These are phyloP conservation scores for Fusarium sp. DNA, from an alignment of 2,329 filamentous ascomycete species.

Conservation along the genomic window DNA sequence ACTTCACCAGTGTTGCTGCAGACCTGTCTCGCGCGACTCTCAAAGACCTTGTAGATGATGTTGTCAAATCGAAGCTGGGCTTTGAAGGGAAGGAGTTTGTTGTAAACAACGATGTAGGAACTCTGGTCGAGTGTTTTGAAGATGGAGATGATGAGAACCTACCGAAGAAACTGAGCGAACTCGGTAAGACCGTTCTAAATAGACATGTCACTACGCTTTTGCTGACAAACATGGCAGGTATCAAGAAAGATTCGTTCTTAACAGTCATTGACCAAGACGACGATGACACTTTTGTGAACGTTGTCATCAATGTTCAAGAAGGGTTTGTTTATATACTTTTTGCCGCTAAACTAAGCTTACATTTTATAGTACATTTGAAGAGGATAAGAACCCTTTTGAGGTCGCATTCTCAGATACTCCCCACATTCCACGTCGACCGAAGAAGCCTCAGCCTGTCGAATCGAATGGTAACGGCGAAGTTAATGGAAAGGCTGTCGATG, in stretches of 20 bases:
- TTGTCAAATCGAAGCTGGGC: conserved; percentile 77
- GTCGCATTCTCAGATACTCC: conserved; percentile 59
- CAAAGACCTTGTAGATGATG: conserved; percentile 80
- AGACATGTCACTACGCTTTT: not conserved
- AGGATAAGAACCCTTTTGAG: conserved; percentile 68
- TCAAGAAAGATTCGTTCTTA: conserved; percentile 80
- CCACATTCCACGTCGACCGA: conserved; percentile 68
- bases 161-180: conserved; percentile 79
- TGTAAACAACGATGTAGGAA: conserved; percentile 77
- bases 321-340: conserved; percentile 60
- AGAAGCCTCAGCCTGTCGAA: conserved; percentile 54
- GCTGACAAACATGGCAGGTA: conserved; percentile 60
- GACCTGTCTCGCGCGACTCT: conserved; percentile 81
- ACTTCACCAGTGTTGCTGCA: conserved; percentile 74
- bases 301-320: conserved; percentile 78
- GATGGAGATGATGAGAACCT: conserved; percentile 92
- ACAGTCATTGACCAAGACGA: conserved; percentile 89
- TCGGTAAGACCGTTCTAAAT: conserved; percentile 66
- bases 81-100: conserved; percentile 85
- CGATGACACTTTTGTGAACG: conserved; percentile 79
- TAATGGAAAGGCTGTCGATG: conserved; percentile 59
- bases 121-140: conserved; percentile 72
- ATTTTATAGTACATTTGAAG: conserved; percentile 56
- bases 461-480: conserved; percentile 57
- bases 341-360: conserved; percentile 45